phyloP scores from a whole-genome alignment of 2,329 filamentous ascomycete species.

The Colletotrichum filicis region DNA sequence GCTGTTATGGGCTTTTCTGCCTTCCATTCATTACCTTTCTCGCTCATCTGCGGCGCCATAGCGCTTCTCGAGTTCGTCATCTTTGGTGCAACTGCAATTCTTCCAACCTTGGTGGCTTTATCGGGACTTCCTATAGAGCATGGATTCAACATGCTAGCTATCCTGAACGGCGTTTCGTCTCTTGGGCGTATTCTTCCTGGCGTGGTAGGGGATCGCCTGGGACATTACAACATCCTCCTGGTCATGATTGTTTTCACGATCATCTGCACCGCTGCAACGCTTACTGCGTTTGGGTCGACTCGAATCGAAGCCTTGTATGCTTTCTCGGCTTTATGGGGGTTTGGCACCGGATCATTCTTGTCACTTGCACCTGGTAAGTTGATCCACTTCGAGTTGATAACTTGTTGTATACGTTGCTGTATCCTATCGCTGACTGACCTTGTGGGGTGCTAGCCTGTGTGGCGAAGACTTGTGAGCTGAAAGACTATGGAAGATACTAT shows the following conservation, averaged over 20 bases:
- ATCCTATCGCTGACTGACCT: neutral
- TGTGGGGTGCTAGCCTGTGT: conserved; percentile 50
- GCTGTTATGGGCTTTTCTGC: neutral
- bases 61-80: conserved; percentile 56
- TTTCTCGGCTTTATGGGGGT: conserved; percentile 58
- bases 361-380: neutral
- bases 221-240: conserved; percentile 57
- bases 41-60: neutral
- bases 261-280: conserved; percentile 52
- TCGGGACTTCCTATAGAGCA: conserved; percentile 47
- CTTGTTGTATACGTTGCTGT: no score
- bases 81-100: conserved; percentile 56
- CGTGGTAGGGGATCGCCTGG: conserved; percentile 52
- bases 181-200: conserved; percentile 57
- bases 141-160: conserved; percentile 56
- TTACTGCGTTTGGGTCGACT: conserved; percentile 55
- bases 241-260: conserved; percentile 25
- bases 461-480: conserved; percentile 56
- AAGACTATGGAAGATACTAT: conserved; percentile 50
- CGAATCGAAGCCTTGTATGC: conserved; percentile 52
- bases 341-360: conserved; percentile 54
- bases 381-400: neutral
- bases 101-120: conserved; percentile 56
- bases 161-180: conserved; percentile 54
- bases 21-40: neutral